Evolutionary conservation across 179 eudicot genomes (phyloP), one percentile per base, ranked within the genome.

Genomic region (Nepenthes alata): DNA sequence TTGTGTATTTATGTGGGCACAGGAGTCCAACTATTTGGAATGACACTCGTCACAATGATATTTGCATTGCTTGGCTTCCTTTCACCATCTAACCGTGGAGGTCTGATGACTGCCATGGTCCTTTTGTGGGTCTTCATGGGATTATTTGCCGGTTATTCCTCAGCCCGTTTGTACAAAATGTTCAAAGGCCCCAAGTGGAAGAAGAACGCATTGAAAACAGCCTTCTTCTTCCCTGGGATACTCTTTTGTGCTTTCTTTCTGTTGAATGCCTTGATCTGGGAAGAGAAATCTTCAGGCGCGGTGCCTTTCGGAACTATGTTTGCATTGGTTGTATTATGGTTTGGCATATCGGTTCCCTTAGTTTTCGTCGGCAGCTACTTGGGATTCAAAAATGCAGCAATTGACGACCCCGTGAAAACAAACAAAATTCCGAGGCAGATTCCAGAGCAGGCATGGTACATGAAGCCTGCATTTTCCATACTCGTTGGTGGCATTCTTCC

Each of bases 61-160:
- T 69, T 69, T 16, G 72, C 72, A 25, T 38, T 69, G 58, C 67
- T 69, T 14, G 72, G 72, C 2, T 69, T 69, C 58, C 72, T 69
- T 35, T 69, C 72, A 12, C 72, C 72, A 10, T 69, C 72, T 9
- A 69, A 69, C 58, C 67, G 72, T 51, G 72, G 72, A 8, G 72
- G 72, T 4, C 13, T 69, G 6, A 69, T 69, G 72, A 69, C 72
- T 11, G 67, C 72, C 58, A 69, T 69, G 72, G 72, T 69, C 39
- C 53, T 69, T 35, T 37, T 69, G 37, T 69, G 72, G 72, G 72
- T 62, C 58, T 69, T 62, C 57, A 62, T 69, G 72, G 72, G 72
- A 44, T 62, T 57, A n/a, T 69, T 69, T 8, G 67, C 72, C 1
- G 72, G 72, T 16, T 69, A 69, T 67, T 69, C 72, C 6, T 69